Evolutionary conservation across 805 yeast species (phyloP).

Genomic region (Pichia ethanolica): DNA sequence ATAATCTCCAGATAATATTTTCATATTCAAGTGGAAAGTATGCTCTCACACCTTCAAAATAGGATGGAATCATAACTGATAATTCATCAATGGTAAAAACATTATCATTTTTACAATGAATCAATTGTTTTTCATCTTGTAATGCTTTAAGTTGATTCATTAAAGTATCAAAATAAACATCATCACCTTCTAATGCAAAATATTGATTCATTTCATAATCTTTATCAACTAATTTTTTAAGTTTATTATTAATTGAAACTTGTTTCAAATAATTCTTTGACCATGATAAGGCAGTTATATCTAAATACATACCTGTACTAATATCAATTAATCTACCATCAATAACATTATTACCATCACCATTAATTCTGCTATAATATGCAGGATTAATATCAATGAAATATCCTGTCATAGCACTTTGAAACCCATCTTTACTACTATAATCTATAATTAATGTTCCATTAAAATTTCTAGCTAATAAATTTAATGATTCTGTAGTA

Average conservation of each 20-base stretch:
- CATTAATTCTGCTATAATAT: slow-evolving; percentile 30
- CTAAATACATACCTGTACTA: slow-evolving; percentile 40
- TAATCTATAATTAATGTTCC: slow-evolving; percentile 43
- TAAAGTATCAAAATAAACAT: slow-evolving; percentile 16
- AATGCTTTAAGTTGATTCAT: slow-evolving; percentile 26
- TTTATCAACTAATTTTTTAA: slow-evolving; percentile 13
- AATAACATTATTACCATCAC: slow-evolving; percentile 43
- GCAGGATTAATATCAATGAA: slow-evolving; percentile 30
- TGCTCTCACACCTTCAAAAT: slow-evolving; percentile 51
- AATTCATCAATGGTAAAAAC: slow-evolving; percentile 42
- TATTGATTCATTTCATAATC: slow-evolving; percentile 12
- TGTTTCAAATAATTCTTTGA: slow-evolving; percentile 7
- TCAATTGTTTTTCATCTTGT: slow-evolving; percentile 12
- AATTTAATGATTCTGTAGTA: slow-evolving; percentile 37
- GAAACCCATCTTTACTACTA: slow-evolving; percentile 10
- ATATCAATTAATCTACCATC: slow-evolving; percentile 51
- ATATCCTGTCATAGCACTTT: slow-evolving; percentile 26
- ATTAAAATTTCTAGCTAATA: slow-evolving; percentile 39
- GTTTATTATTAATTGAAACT: slow-evolving; percentile 2
- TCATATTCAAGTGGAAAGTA: slow-evolving; percentile 37
- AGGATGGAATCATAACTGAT: slow-evolving; percentile 44
- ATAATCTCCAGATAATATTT: slow-evolving; percentile 41
- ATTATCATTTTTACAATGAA: slow-evolving; percentile 45
- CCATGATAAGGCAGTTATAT: slow-evolving; percentile 34
- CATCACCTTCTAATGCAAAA: slow-evolving; percentile 42